These are phyloP conservation scores for Aspergillus pseudoglaucus DNA, from an alignment of 2,329 filamentous ascomycete species.

Conservation along the genomic window DNA sequence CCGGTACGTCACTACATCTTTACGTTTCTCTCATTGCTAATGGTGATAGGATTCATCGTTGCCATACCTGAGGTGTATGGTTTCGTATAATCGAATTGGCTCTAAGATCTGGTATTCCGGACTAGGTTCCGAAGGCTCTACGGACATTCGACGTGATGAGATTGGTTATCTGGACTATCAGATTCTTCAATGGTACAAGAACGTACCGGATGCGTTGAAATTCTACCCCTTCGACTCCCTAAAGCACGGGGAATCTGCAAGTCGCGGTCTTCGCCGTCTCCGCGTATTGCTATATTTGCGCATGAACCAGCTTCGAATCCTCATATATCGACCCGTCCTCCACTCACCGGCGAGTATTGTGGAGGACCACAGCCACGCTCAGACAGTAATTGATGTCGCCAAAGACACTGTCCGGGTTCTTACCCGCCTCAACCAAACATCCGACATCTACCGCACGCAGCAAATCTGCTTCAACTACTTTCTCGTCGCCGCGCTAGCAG, in stretches of 20 bases:
- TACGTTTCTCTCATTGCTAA: conserved; percentile 1
- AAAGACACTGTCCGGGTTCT: conserved; percentile 60
- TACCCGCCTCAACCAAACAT: conserved; percentile 55
- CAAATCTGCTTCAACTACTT: conserved; percentile 64
- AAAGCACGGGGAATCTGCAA: conserved; percentile 43
- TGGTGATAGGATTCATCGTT: conserved; percentile 35
- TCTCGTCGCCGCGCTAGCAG: conserved; percentile 57
- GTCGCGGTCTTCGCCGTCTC: conserved; percentile 64
- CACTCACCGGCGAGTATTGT: conserved; percentile 79
- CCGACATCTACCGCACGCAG: conserved; percentile 57
- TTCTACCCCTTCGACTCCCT: conserved; percentile 53
- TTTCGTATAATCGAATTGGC: conserved; percentile 72
- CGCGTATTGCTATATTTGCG: conserved; percentile 80
- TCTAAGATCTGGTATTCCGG: conserved; percentile 84
- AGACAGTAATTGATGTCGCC: conserved; percentile 59
- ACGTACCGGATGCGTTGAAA: conserved; percentile 58
- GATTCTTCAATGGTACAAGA: conserved; percentile 78
- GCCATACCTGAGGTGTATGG: conserved; percentile 77
- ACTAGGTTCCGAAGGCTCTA: conserved; percentile 60
- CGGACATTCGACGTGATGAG: conserved; percentile 63
- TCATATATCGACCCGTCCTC: conserved; percentile 80
- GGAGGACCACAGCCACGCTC: conserved; percentile 65
- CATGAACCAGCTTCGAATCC: conserved; percentile 82
- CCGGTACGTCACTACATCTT: conserved; percentile 51
- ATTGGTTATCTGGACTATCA: conserved; percentile 77